Conservation (phyloP, 768 basidiomycete species). For the Suillus variegatus region DNA sequence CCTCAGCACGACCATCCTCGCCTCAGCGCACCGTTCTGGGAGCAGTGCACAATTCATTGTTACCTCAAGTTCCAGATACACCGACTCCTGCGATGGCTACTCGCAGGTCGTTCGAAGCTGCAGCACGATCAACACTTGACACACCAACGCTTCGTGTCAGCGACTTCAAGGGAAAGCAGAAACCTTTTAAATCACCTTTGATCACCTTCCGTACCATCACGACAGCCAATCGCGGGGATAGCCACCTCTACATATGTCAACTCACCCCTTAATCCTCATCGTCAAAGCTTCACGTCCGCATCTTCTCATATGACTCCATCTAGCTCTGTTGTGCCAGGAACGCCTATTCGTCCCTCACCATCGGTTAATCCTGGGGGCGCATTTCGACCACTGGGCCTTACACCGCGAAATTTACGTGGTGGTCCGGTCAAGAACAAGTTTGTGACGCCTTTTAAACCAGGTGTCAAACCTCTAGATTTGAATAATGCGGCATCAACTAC, state of each 20-base stretch:
- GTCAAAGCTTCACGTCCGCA: conserved; percentile 5
- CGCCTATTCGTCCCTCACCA: conserved; percentile 38
- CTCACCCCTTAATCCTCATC: conserved; percentile 17
- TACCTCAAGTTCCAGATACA: conserved; percentile 34
- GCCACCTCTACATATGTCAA: conserved; percentile 34
- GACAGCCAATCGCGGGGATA: conserved; percentile 16
- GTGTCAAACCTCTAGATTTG: conserved; percentile 44
- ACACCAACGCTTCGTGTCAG: background rate
- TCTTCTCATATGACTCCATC: conserved; percentile 12
- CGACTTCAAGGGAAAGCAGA: conserved; percentile 20
- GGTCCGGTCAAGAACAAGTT: conserved; percentile 44
- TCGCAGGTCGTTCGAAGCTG: conserved; percentile 27
- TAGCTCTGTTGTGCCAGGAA: conserved; percentile 19
- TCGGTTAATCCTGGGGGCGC: conserved; percentile 15
- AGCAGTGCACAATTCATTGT: conserved; percentile 37
- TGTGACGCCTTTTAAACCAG: conserved; percentile 62
- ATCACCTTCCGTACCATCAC: conserved; percentile 20
- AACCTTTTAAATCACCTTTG: conserved; percentile 51
- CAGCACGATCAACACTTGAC: conserved; percentile 15
- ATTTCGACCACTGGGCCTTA: conserved; percentile 27
- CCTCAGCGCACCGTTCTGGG: conserved; percentile 36
- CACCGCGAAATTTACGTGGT: conserved; percentile 20
- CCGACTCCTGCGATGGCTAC: conserved; percentile 36
- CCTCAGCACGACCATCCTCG: conserved; percentile 12
- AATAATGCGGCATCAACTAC: background rate